phyloP scores from a whole-genome alignment of 108 stramenopile genomes.

The Stephanodiscus triporus region DNA sequence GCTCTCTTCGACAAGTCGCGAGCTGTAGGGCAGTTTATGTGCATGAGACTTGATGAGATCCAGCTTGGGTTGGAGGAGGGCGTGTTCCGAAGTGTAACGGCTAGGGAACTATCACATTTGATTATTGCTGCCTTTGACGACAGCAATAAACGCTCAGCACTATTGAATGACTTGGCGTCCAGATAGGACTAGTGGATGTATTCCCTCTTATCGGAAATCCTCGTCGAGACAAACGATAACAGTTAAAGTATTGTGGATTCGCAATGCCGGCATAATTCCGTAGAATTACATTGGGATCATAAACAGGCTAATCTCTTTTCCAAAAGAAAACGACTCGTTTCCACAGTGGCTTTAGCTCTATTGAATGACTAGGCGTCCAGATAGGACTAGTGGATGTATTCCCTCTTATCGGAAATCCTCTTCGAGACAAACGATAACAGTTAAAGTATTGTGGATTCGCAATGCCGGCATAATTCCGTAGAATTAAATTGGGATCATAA shows the following conservation, averaged over 20 bases:
- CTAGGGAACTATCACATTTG: slow-evolving; percentile 62
- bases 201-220: too few relatives aligned
- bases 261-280: neutral
- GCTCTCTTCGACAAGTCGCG: slow-evolving; percentile 58
- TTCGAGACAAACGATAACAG: neutral
- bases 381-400: slow-evolving; percentile 12
- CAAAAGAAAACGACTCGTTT: neutral
- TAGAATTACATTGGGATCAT: neutral
- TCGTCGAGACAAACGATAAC: neutral
- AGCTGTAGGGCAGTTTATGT: slow-evolving; percentile 69
- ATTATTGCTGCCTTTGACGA: slow-evolving; percentile 62
- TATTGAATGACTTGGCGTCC: slow-evolving; percentile 42
- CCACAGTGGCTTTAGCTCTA: neutral
- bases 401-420: too few relatives aligned
- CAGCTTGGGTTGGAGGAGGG: slow-evolving; percentile 62
- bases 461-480: neutral
- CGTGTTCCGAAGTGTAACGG: slow-evolving; percentile 67
- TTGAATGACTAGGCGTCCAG: too few relatives aligned
- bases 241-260: too few relatives aligned
- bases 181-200: slow-evolving; percentile 15
- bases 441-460: too few relatives aligned
- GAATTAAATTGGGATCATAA: neutral
- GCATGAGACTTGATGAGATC: slow-evolving; percentile 66
- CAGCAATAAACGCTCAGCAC: slow-evolving; percentile 37
- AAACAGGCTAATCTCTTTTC: slow-evolving; percentile 25